Conservation (phyloP, 2,329 filamentous ascomycete species). For the Whalleya microplaca region DNA sequence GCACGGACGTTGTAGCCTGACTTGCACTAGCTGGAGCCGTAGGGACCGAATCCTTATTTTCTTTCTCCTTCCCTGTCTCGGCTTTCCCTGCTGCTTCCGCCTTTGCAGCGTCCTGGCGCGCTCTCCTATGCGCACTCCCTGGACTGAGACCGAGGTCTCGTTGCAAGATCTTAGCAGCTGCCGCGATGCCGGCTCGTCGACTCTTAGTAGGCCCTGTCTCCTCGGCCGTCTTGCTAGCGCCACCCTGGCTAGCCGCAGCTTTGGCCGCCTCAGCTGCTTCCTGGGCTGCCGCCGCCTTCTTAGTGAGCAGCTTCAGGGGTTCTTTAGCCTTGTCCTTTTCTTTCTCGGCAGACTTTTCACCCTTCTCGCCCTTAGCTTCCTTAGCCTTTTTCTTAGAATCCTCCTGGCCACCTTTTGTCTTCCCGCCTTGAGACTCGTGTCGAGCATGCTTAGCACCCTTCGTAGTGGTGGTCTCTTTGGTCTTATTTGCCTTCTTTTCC, state of each 20-base stretch:
- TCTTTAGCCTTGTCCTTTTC: conserved; percentile 61
- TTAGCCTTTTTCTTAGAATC: conserved; percentile 60
- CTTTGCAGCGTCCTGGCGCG: conserved; percentile 62
- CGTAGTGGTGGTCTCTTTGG: conserved; percentile 58
- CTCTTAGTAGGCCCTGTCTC: conserved; percentile 52
- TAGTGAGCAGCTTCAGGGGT: conserved; percentile 65
- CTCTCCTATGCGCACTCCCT: conserved; percentile 64
- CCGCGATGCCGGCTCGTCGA: conserved; percentile 63
- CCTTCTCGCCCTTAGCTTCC: conserved; percentile 65
- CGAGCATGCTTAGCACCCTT: conserved; percentile 60
- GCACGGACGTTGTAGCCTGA: conserved; percentile 24
- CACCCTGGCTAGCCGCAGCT: conserved; percentile 43
- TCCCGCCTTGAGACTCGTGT: conserved; percentile 56
- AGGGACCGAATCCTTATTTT: conserved; percentile 24
- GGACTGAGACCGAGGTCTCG: conserved; percentile 68
- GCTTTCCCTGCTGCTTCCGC: conserved; percentile 53
- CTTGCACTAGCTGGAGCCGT: conserved; percentile 25
- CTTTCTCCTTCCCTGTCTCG: conserved; percentile 34
- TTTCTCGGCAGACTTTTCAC: conserved; percentile 63
- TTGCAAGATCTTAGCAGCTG: conserved; percentile 67
- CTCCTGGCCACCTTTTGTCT: conserved; percentile 50
- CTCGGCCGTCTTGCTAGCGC: conserved; percentile 35
- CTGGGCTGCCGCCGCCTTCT: conserved; percentile 58
- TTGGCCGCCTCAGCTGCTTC: conserved; percentile 52
- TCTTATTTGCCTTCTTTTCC: conserved; percentile 84